phyloP scores from a whole-genome alignment of 192 early-diverging fungal species.

The Coemansia sp. region DNA sequence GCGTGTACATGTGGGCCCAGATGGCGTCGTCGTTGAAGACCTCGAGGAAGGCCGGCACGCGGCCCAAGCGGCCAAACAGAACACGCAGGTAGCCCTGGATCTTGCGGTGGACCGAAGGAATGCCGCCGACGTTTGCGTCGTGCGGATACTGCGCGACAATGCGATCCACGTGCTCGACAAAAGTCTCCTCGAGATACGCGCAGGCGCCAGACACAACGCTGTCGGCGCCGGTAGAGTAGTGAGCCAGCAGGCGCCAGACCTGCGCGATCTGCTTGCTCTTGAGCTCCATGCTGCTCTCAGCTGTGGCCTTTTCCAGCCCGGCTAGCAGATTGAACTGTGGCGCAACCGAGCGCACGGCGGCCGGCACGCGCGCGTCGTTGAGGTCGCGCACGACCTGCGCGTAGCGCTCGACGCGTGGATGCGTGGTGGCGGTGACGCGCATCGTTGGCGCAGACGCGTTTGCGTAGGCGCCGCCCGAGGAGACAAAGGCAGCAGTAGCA shows the following conservation, averaged over 20 bases:
- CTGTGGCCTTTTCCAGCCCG: slow-evolving; percentile 33
- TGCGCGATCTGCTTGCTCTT: slow-evolving; percentile 50
- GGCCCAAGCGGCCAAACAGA: slow-evolving; percentile 62
- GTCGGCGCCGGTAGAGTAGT: slow-evolving; percentile 2
- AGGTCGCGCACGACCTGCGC: slow-evolving; percentile 33
- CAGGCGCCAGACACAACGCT: slow-evolving; percentile 27
- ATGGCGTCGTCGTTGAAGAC: slow-evolving; percentile 62
- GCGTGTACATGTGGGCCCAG: slow-evolving; percentile 86
- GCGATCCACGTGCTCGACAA: slow-evolving; percentile 53
- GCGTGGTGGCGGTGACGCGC: slow-evolving; percentile 12
- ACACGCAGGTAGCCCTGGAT: slow-evolving; percentile 73
- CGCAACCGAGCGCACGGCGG: background rate
- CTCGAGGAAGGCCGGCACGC: slow-evolving; percentile 45
- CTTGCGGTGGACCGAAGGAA: slow-evolving; percentile 70
- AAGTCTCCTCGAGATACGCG: slow-evolving; percentile 57
- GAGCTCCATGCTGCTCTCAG: slow-evolving; percentile 40
- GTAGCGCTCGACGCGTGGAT: slow-evolving; percentile 44
- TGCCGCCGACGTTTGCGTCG: slow-evolving; percentile 75
- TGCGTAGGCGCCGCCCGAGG: slow-evolving; percentile 2
- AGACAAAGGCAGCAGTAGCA: background rate
- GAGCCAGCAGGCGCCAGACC: slow-evolving; percentile 34
- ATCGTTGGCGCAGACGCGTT: background rate
- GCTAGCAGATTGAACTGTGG: slow-evolving; percentile 29
- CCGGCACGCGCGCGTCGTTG: slow-evolving; percentile 34
- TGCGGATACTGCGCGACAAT: slow-evolving; percentile 61